Evolutionary conservation across 768 basidiomycete genomes (phyloP).

Genomic region (Psilocybe tampanensis): DNA sequence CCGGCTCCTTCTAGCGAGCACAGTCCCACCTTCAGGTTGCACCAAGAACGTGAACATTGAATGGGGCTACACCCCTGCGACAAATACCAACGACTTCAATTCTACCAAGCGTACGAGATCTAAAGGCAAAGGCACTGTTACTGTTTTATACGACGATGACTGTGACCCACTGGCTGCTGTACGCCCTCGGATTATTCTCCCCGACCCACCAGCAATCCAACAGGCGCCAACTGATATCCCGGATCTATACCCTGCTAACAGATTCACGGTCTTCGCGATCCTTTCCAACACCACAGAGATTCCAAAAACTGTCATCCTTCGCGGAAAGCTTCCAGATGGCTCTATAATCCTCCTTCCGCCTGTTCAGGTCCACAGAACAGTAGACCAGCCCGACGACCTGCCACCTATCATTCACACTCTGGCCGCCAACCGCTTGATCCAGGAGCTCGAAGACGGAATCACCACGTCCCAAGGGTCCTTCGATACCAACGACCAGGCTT

Average conservation of each 20-base stretch:
- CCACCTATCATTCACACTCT: conserved; percentile 9
- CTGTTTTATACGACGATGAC: background rate
- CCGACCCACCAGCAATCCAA: conserved; percentile 3
- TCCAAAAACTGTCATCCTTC: conserved; percentile 1
- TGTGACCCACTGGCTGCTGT: background rate
- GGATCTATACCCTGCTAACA: background rate
- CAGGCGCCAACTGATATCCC: conserved; percentile 5
- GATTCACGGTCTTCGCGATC: conserved; percentile 8
- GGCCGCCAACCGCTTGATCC: conserved; percentile 6
- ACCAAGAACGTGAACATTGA: background rate
- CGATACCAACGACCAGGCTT: background rate
- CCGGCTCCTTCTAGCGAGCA: conserved; percentile 1
- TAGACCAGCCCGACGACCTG: background rate
- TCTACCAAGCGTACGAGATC: background rate
- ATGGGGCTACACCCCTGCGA: conserved; percentile 3
- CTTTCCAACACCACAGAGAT: background rate
- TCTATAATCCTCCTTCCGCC: background rate
- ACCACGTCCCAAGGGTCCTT: conserved; percentile 1
- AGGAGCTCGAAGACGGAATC: conserved; percentile 10
- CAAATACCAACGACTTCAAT: background rate
- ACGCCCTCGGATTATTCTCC: background rate
- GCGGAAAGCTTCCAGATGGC: conserved; percentile 2
- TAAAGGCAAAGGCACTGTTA: background rate
- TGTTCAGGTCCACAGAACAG: background rate
- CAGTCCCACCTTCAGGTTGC: background rate